phyloP scores from a whole-genome alignment of 1,284 basidiomycete species.

The Pisolithus thermaeus region DNA sequence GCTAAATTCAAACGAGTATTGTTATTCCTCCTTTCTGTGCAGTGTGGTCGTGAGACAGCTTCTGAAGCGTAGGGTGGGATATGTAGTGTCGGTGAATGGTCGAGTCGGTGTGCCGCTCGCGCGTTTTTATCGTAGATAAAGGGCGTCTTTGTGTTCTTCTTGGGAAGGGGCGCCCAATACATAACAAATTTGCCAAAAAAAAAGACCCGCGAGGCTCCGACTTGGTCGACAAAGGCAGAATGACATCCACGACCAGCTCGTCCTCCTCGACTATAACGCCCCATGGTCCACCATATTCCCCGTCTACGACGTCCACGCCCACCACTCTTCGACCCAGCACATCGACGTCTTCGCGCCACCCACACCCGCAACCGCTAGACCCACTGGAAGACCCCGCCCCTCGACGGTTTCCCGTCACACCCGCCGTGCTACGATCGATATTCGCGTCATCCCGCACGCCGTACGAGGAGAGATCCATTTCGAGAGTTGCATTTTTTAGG shows the following conservation, averaged over 20 bases:
- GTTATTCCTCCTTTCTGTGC: too few species aligned
- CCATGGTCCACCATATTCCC: slow-evolving; percentile 37
- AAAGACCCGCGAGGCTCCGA: not conserved
- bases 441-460: slow-evolving; percentile 77
- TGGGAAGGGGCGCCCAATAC: not conserved
- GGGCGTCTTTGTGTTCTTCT: not conserved
- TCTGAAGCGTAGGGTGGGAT: not conserved
- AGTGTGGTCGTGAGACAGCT: too few species aligned
- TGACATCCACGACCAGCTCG: slow-evolving; percentile 46
- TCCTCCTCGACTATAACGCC: slow-evolving; percentile 45
- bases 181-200: not conserved
- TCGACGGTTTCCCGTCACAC: slow-evolving; percentile 70
- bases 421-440: slow-evolving; percentile 70
- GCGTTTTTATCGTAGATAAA: not conserved
- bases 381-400: slow-evolving; percentile 16
- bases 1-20: too few species aligned
- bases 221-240: not conserved
- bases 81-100: too few species aligned
- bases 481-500: slow-evolving; percentile 80
- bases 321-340: slow-evolving; percentile 26
- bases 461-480: slow-evolving; percentile 73
- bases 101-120: not conserved
- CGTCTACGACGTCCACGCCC: slow-evolving; percentile 17
- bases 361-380: not conserved
- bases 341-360: slow-evolving; percentile 35